phyloP scores from a whole-genome alignment of 2,329 filamentous ascomycete genomes.

The Mariannaea sp. region DNA sequence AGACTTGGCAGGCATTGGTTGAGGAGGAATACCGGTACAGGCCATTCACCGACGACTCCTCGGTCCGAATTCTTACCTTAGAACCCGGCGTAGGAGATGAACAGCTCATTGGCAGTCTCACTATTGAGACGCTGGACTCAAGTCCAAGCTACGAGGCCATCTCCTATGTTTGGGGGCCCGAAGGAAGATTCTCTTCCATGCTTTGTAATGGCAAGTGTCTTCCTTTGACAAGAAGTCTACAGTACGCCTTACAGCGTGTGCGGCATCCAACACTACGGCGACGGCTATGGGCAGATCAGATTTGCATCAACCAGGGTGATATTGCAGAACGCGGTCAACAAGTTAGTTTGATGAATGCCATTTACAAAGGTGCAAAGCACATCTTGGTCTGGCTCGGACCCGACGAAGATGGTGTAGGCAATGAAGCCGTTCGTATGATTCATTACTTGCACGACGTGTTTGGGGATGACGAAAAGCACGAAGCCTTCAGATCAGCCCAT shows the following conservation, averaged over 20 bases:
- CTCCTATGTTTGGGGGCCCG: constrained; percentile 45
- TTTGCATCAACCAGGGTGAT: constrained; percentile 49
- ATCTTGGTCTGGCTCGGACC: constrained; percentile 46
- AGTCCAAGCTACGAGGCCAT: constrained; percentile 40
- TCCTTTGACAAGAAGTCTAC: constrained; percentile 39
- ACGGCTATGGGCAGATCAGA: constrained; percentile 47
- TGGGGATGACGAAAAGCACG: constrained; percentile 38
- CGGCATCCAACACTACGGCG: constrained; percentile 33
- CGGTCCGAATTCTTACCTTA: constrained; percentile 43
- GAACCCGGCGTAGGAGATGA: constrained; percentile 36
- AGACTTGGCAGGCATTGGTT: neutral
- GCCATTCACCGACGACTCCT: constrained; percentile 26
- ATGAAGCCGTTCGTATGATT: constrained; percentile 37
- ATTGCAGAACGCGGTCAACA: constrained; percentile 43
- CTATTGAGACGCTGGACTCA: constrained; percentile 32
- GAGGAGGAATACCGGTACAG: constrained; percentile 29
- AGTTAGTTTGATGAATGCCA: constrained; percentile 46
- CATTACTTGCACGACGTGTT: constrained; percentile 39
- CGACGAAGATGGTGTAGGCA: constrained; percentile 37
- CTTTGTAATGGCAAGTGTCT: constrained; percentile 32
- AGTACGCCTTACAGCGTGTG: constrained; percentile 40
- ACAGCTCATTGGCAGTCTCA: constrained; percentile 38
- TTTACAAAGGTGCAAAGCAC: constrained; percentile 42
- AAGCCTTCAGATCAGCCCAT: constrained; percentile 37
- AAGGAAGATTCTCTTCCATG: constrained; percentile 31